phyloP scores from a whole-genome alignment of 2,329 filamentous ascomycete genomes.

The Botryotinia globosa region DNA sequence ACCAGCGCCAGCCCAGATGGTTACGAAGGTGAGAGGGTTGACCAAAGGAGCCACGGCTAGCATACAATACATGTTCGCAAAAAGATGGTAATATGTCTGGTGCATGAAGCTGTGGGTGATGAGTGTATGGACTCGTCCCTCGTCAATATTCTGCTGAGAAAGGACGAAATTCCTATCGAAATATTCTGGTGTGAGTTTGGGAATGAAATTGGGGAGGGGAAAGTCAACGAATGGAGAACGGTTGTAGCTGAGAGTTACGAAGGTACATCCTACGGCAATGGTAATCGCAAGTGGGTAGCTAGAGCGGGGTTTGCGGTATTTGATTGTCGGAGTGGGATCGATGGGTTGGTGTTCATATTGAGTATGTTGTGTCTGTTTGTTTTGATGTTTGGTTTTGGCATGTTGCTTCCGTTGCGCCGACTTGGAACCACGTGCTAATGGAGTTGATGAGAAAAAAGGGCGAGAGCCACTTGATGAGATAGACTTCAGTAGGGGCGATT shows the following conservation, averaged over 20 bases:
- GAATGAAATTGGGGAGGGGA: not conserved
- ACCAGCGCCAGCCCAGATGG: slow-evolving; percentile 10
- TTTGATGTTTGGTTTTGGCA: not conserved
- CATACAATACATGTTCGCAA: slow-evolving; percentile 4
- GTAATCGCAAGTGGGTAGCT: slow-evolving; percentile 13
- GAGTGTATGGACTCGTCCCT: slow-evolving; percentile 6
- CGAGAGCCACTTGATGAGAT: slow-evolving; percentile 1
- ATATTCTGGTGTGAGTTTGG: not conserved
- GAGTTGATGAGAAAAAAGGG: slow-evolving; percentile 9
- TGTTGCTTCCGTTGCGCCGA: not conserved
- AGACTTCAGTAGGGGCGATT: not conserved
- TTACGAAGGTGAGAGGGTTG: not conserved
- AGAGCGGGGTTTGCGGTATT: not conserved
- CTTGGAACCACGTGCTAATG: not conserved
- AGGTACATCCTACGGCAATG: slow-evolving; percentile 7
- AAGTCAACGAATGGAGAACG: not conserved
- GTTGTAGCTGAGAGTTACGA: slow-evolving; percentile 13
- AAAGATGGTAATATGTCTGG: not conserved
- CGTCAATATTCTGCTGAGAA: slow-evolving; percentile 9
- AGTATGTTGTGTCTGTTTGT: not conserved
- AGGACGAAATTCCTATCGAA: not conserved
- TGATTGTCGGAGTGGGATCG: not conserved
- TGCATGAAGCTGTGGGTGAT: slow-evolving; percentile 15
- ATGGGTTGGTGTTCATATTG: not conserved
- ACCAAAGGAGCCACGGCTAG: not conserved